Evolutionary conservation across 2,329 filamentous ascomycete genomes (phyloP).

Genomic region (Cryphonectria carpinicola): DNA sequence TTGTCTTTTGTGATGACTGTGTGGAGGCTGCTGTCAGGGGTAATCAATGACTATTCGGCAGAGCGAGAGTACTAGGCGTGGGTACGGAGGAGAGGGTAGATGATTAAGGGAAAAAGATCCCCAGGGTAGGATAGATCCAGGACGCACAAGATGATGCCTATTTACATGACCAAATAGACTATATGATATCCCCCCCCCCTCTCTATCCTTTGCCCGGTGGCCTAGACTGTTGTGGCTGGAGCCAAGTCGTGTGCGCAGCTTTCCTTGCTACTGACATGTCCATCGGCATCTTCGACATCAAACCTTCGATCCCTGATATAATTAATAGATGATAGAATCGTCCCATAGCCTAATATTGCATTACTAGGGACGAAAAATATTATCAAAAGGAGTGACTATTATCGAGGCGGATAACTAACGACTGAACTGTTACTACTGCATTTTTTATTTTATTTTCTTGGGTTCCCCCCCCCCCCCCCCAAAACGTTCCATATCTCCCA

Average conservation of each 20-base stretch:
- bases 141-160: background rate
- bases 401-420: conserved; percentile 12
- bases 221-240: background rate
- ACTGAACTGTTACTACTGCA: conserved; percentile 6
- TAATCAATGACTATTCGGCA: background rate
- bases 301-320: background rate
- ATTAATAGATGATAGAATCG: background rate
- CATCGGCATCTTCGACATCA: background rate
- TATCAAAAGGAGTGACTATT: conserved; percentile 17
- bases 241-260: background rate
- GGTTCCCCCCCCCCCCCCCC: too few relatives aligned
- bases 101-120: background rate
- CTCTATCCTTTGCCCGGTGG: background rate
- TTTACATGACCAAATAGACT: background rate
- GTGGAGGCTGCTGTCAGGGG: background rate
- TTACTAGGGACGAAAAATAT: background rate
- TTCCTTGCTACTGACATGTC: too few relatives aligned
- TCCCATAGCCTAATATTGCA: background rate
- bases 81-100: background rate
- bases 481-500: background rate
- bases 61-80: background rate
- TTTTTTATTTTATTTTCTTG: background rate
- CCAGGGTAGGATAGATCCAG: background rate
- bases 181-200: background rate
- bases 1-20: conserved; percentile 1